A percentile compares a stretch with the other conserved stretches of the same genome.
Evolutionary conservation across 495 filamentous ascomycete genomes (phyloP).

Genomic region (Hypoxylon fragiforme): DNA sequence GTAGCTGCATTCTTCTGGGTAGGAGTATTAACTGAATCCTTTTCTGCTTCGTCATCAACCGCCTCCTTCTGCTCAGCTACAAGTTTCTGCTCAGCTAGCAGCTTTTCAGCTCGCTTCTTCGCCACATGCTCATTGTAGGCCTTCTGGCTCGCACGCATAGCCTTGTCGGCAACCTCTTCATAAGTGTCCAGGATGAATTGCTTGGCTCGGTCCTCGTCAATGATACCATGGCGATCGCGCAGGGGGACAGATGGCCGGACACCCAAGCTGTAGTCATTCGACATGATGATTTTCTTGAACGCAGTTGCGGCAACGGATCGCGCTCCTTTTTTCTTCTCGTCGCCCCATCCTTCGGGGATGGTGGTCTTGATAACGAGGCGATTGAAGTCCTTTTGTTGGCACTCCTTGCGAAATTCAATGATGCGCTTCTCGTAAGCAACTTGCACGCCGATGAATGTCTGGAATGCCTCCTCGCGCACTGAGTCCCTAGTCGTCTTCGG

Average conservation of each 20-base stretch:
- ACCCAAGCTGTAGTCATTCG: slow-evolving; percentile 39
- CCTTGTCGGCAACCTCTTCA: slow-evolving; percentile 36
- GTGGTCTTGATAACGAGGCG: slow-evolving; percentile 42
- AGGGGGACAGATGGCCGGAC: slow-evolving; percentile 20
- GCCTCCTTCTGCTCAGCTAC: too few species aligned
- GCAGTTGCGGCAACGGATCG: slow-evolving; percentile 27
- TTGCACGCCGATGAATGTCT: slow-evolving; percentile 34
- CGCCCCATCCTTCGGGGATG: slow-evolving; percentile 27
- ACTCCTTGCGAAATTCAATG: slow-evolving; percentile 36
- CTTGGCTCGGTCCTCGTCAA: slow-evolving; percentile 38
- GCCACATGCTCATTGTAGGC: too few species aligned
- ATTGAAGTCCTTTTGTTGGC: slow-evolving; percentile 32
- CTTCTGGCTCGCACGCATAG: too few species aligned
- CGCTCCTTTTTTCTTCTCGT: neutral
- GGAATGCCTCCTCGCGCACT: slow-evolving; percentile 42
- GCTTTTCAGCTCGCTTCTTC: too few species aligned
- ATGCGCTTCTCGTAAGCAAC: slow-evolving; percentile 31
- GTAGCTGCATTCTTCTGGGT: too few species aligned
- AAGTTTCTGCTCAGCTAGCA: too few species aligned
- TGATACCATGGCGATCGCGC: slow-evolving; percentile 41
- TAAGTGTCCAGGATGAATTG: slow-evolving; percentile 43
- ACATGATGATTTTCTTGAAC: slow-evolving; percentile 45
- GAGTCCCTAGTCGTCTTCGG: slow-evolving; percentile 31
- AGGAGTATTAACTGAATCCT: too few species aligned
- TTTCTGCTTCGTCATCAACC: too few species aligned